These are phyloP conservation scores for Trypanosoma rangeli DNA, from an alignment of 208 protist species.

Conservation along the genomic window DNA sequence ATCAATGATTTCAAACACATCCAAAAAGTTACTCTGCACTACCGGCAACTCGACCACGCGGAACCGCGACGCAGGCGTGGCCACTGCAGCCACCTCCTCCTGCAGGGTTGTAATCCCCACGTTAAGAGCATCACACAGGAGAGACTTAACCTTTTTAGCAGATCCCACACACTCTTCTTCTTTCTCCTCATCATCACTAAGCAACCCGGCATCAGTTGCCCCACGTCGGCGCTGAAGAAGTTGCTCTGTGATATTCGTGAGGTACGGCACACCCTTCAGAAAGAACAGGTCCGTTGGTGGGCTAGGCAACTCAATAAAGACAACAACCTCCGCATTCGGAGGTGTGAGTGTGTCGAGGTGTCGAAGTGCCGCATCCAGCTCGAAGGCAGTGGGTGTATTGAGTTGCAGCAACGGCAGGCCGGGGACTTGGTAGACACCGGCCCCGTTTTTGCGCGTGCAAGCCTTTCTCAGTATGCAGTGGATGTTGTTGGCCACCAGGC, in stretches of 20 bases:
- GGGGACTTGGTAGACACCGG: slow-evolving; percentile 2
- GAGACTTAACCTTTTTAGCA: slow-evolving; percentile 15
- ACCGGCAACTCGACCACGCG: slow-evolving; percentile 42
- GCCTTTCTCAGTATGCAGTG: slow-evolving; percentile 18
- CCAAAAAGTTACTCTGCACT: slow-evolving; percentile 50
- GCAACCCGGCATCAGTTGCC: not conserved
- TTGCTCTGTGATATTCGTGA: slow-evolving; percentile 26
- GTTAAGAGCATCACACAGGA: slow-evolving; percentile 28
- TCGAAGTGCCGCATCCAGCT: slow-evolving; percentile 39
- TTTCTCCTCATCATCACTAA: slow-evolving; percentile 8
- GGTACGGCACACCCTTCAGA: slow-evolving; percentile 70
- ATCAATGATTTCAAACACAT: slow-evolving; percentile 54
- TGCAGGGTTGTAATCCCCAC: slow-evolving; percentile 26
- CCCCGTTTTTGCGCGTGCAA: slow-evolving; percentile 16
- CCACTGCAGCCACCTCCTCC: slow-evolving; percentile 26
- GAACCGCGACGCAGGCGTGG: slow-evolving; percentile 3
- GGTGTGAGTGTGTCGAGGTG: slow-evolving; percentile 28
- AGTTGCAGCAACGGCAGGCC: slow-evolving; percentile 33
- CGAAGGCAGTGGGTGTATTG: slow-evolving; percentile 37
- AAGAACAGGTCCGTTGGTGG: slow-evolving; percentile 56
- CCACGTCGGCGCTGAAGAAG: slow-evolving; percentile 33
- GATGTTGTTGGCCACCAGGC: slow-evolving; percentile 7
- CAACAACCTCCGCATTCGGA: slow-evolving; percentile 29
- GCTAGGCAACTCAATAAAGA: slow-evolving; percentile 69
- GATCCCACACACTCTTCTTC: slow-evolving; percentile 29